Conservation (phyloP, 1,284 basidiomycete species). For the Melanopsichium pennsylvanicum region DNA sequence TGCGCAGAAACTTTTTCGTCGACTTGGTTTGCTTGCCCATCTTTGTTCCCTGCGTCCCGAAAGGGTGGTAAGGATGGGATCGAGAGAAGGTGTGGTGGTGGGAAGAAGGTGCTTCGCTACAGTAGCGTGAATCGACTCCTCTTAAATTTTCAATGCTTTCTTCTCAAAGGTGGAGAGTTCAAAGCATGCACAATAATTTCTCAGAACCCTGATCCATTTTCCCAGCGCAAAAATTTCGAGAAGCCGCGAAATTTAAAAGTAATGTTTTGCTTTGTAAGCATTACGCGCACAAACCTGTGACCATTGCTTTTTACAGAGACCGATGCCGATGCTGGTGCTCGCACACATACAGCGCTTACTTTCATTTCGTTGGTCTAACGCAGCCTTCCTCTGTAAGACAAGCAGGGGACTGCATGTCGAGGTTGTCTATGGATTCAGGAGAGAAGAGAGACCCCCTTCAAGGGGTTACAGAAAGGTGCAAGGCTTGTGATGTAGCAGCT, state of each 20-base stretch:
- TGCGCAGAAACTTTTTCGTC: constrained; percentile 62
- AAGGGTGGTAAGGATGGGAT: background rate
- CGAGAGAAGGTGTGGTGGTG: no score
- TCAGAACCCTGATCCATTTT: constrained; percentile 1
- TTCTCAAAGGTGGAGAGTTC: constrained; percentile 4
- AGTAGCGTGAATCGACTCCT: background rate
- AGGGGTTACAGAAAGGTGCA: no score
- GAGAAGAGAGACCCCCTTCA: no score
- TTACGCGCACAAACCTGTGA: background rate
- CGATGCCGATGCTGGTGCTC: no score
- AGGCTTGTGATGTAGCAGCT: no score
- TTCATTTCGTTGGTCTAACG: no score
- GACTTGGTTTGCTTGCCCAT: constrained; percentile 62
- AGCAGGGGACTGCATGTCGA: no score
- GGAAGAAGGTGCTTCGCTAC: background rate
- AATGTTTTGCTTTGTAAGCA: constrained; percentile 8
- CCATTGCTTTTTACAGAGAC: no score
- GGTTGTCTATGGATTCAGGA: no score
- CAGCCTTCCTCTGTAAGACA: no score
- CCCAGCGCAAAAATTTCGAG: constrained; percentile 13
- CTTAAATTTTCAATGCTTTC: background rate
- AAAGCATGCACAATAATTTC: background rate
- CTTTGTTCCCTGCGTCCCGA: constrained; percentile 4
- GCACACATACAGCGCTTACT: no score
- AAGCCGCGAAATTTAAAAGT: constrained; percentile 9